A percentile compares a stretch with the other conserved stretches of the same genome.
phyloP scores from a whole-genome alignment of 2,329 filamentous ascomycete species.

The Alternaria burnsii region DNA sequence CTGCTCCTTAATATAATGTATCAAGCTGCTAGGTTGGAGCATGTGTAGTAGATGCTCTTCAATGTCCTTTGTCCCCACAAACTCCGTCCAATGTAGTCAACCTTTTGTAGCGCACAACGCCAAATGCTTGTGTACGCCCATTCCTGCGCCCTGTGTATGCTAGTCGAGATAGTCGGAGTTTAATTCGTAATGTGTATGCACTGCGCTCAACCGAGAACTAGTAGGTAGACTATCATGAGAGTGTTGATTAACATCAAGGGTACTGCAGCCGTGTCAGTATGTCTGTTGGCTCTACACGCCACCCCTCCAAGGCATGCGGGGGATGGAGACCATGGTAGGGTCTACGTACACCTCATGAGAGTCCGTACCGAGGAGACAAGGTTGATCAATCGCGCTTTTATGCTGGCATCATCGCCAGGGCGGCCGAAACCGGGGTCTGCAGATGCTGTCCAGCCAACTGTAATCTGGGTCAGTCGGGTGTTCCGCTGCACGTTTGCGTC shows the following conservation, averaged over 20 bases:
- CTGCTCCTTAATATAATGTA: background rate
- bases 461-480: constrained; percentile 1
- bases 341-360: constrained; percentile 84
- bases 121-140: constrained; percentile 2
- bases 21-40: background rate
- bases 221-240: constrained; percentile 49
- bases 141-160: constrained; percentile 10
- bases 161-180: constrained; percentile 10
- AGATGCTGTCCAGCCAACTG: constrained; percentile 80
- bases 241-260: constrained; percentile 53
- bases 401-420: constrained; percentile 73
- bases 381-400: constrained; percentile 88
- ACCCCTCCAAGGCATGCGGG: background rate
- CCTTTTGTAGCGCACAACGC: background rate
- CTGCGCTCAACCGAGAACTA: constrained; percentile 45
- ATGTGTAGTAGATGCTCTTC: background rate
- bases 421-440: constrained; percentile 82
- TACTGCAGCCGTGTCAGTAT: constrained; percentile 38
- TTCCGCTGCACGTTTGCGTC: constrained; percentile 14
- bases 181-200: constrained; percentile 12
- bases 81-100: constrained; percentile 1
- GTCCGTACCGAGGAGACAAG: constrained; percentile 90
- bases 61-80: background rate
- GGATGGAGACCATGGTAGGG: constrained; percentile 1
- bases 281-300: background rate